These are phyloP conservation scores for Arachis monticola DNA, from an alignment of 331 rosid genomes.

Conservation along the genomic window DNA sequence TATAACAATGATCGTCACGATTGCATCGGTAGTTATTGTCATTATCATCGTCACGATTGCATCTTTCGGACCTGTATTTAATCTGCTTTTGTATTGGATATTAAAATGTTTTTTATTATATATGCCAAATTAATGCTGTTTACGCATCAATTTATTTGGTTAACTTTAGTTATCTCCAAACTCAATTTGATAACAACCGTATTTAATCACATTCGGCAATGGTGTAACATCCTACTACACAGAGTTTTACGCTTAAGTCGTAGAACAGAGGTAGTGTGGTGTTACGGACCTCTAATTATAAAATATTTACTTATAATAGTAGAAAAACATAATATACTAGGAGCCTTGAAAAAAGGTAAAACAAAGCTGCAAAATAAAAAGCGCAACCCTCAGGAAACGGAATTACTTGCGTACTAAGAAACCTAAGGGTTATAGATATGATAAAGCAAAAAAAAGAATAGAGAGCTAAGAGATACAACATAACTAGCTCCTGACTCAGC, in stretches of 20 bases:
- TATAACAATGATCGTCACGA: conserved; percentile 11
- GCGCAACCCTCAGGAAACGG: too few species aligned
- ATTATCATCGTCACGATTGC: conserved; percentile 45
- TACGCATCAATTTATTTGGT: conserved; percentile 40
- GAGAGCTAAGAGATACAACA: too few species aligned
- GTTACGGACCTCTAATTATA: background rate
- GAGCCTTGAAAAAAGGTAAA: too few species aligned
- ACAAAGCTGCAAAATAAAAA: too few species aligned
- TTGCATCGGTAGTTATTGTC: conserved; percentile 44
- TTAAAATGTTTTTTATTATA: conserved; percentile 4
- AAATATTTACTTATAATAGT: background rate
- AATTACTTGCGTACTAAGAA: too few species aligned
- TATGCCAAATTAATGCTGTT: conserved; percentile 42
- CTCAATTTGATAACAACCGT: background rate
- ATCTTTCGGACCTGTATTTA: background rate
- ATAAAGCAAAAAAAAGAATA: too few species aligned
- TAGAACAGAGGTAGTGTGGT: background rate
- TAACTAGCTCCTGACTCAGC: too few species aligned
- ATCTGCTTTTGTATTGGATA: conserved; percentile 3
- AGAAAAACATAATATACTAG: too few species aligned
- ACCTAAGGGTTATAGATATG: too few species aligned
- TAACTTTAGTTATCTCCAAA: conserved; percentile 24
- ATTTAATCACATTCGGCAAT: conserved; percentile 1
- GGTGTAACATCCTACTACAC: too few species aligned
- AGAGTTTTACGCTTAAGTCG: too few species aligned